These are phyloP conservation scores for Botryotinia calthae DNA, from an alignment of 2,329 filamentous ascomycete genomes.

Conservation along the genomic window DNA sequence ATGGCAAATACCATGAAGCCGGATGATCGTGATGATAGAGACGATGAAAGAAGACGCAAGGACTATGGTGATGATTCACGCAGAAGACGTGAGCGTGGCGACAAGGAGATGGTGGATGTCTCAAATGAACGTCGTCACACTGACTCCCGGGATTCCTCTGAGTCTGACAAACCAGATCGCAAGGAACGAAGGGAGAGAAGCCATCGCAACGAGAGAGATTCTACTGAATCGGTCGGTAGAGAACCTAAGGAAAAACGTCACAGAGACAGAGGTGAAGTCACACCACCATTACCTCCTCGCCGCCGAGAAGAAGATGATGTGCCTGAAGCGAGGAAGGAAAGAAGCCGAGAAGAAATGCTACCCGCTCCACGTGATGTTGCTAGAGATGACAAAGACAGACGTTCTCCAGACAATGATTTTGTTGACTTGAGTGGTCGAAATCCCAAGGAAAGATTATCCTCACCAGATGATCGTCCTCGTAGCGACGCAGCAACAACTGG, in stretches of 20 bases:
- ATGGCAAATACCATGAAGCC: constrained; percentile 34
- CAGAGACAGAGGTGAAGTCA: constrained; percentile 27
- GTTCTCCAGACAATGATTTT: constrained; percentile 23
- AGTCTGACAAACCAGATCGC: constrained; percentile 22
- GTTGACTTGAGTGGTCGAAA: constrained; percentile 39
- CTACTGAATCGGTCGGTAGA: constrained; percentile 29
- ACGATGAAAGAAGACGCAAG: constrained; percentile 30
- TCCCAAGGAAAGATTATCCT: constrained; percentile 49
- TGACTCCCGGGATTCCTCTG: constrained; percentile 19
- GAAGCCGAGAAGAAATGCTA: constrained; percentile 12
- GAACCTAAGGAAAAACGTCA: constrained; percentile 30
- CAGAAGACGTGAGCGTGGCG: constrained; percentile 31
- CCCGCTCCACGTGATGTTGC: constrained; percentile 2
- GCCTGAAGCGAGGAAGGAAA: not conserved
- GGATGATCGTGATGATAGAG: constrained; percentile 34
- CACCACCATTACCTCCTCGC: constrained; percentile 15
- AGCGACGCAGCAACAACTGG: constrained; percentile 25
- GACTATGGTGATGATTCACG: constrained; percentile 36
- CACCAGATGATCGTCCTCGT: constrained; percentile 34
- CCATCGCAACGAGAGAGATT: constrained; percentile 27
- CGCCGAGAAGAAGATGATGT: constrained; percentile 16
- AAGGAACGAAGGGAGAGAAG: constrained; percentile 32
- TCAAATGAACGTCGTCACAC: constrained; percentile 29
- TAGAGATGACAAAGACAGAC: constrained; percentile 20
- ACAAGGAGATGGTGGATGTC: constrained; percentile 28